Evolutionary conservation across 169 alveolate species (phyloP).

Genomic region (Plasmodium inui): DNA sequence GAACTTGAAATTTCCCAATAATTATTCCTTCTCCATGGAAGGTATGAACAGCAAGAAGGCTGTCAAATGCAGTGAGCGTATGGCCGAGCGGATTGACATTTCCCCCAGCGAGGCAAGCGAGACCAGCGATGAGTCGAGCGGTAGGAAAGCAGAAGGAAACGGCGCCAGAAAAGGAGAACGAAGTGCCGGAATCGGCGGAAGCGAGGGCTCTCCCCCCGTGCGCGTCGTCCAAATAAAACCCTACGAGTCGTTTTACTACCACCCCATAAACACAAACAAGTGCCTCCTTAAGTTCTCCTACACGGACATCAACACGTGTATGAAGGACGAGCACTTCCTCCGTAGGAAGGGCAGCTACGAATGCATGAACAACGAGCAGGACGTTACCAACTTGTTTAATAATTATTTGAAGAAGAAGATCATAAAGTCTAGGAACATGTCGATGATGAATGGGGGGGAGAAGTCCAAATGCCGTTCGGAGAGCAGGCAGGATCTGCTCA

Average conservation of each 20-base stretch:
- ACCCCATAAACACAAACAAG: constrained; percentile 45
- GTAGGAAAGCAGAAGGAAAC: neutral
- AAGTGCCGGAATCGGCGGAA: neutral
- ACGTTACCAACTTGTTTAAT: constrained; percentile 2
- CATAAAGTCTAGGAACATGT: constrained; percentile 18
- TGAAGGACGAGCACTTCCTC: neutral
- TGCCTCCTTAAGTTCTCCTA: constrained; percentile 30
- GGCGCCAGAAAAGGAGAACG: neutral
- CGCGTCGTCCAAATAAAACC: constrained; percentile 29
- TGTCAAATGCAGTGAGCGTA: neutral
- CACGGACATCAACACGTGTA: constrained; percentile 13
- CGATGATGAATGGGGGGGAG: constrained; percentile 19
- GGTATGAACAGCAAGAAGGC: neutral
- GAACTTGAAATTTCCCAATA: neutral
- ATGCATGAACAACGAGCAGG: constrained; percentile 12
- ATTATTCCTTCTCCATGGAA: constrained; percentile 28
- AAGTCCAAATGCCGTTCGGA: neutral
- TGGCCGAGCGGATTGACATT: neutral
- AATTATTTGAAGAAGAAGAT: constrained; percentile 57
- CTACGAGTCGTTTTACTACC: constrained; percentile 54
- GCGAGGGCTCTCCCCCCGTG: neutral
- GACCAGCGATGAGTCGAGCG: neutral
- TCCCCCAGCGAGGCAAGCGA: neutral
- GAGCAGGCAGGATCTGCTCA: constrained; percentile 4
- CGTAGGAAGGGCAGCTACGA: constrained; percentile 8